Evolutionary conservation across 2,329 filamentous ascomycete species (phyloP).

Genomic region (Fusarium chlamydosporum): DNA sequence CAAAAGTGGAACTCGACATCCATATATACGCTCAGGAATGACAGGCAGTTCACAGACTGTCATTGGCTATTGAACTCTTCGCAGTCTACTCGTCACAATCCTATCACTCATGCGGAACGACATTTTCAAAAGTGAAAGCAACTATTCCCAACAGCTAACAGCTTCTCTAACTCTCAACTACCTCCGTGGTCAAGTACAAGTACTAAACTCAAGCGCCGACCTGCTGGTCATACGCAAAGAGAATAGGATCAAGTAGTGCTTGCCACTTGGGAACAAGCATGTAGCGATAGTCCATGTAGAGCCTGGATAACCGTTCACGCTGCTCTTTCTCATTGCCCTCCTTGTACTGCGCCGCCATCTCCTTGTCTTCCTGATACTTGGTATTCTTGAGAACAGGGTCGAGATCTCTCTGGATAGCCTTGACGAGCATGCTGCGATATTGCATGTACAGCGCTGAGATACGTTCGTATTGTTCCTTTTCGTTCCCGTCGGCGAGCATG

Average conservation of each 20-base stretch:
- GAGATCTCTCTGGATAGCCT: conserved; percentile 24
- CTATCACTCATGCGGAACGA: not conserved
- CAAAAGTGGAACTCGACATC: no score
- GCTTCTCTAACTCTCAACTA: not conserved
- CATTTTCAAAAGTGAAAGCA: not conserved
- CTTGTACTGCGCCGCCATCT: conserved; percentile 7
- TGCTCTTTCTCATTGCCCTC: conserved; percentile 17
- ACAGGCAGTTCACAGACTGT: not conserved
- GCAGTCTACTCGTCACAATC: not conserved
- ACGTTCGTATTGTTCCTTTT: conserved; percentile 12
- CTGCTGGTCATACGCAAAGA: conserved; percentile 1
- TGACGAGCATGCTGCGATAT: conserved; percentile 32
- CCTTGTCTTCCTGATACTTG: conserved; percentile 2
- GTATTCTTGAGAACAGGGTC: conserved; percentile 27
- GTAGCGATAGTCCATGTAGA: conserved; percentile 27
- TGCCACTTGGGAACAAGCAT: conserved; percentile 18
- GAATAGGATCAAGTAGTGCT: conserved; percentile 23
- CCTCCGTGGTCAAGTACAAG: no score
- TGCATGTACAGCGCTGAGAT: conserved; percentile 34
- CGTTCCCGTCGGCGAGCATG: conserved; percentile 16
- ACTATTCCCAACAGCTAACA: not conserved
- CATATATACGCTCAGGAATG: no score
- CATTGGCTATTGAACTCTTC: conserved; percentile 17
- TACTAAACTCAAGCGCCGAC: not conserved
- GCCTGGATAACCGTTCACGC: conserved; percentile 7